Evolutionary conservation across 495 filamentous ascomycete genomes (phyloP), one percentile per base, ranked within the genome.

Genomic region (Entonaema liquescens): DNA sequence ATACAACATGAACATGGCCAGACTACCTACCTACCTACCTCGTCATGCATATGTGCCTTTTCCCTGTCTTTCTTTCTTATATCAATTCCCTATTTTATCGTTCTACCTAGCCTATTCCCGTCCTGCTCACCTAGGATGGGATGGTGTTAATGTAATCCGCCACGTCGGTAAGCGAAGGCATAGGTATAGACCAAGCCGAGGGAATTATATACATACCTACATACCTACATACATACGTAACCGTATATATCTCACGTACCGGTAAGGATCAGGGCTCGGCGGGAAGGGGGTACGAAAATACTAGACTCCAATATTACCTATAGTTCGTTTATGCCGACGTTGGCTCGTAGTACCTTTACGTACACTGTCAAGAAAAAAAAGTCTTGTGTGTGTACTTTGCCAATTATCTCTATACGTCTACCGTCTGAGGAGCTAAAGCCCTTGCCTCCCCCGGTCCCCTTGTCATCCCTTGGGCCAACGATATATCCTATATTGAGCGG

Each of bases 401-500:
- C 64, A 28, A 23, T 13, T 47, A 47, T 58, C 25, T 59, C 25
- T 62, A 26, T 25, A 35, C n/a, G 35, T 62, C 50, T 67, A 44
- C 26, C 40, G 29, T 65, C 35, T 49, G 42, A 35, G 60, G 58
- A 68, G 29, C 47, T 61, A 54, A 42, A 68, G 56, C 65, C 65
- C 70, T 73, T 69, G 65, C 70, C 70, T 73, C 57, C 72, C 78
- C 72, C 78, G 71, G 8, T 19, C 25, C 26, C 26, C 57, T n/a
- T 31, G 40, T 76, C 73, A 66, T 65, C 55, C 57, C 78, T 67
- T 80, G 71, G 70, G 72, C 72, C 69, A 68, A 68, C 63, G 38
- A 58, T 60, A 68, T 59, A 44, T 59, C 53, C 60, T 68, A 72
- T 67, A 64, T 75, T 74, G 70, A 81, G 82, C 81, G 80, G 81